Evolutionary conservation across 768 basidiomycete genomes (phyloP).

Genomic region (Russula sp.): DNA sequence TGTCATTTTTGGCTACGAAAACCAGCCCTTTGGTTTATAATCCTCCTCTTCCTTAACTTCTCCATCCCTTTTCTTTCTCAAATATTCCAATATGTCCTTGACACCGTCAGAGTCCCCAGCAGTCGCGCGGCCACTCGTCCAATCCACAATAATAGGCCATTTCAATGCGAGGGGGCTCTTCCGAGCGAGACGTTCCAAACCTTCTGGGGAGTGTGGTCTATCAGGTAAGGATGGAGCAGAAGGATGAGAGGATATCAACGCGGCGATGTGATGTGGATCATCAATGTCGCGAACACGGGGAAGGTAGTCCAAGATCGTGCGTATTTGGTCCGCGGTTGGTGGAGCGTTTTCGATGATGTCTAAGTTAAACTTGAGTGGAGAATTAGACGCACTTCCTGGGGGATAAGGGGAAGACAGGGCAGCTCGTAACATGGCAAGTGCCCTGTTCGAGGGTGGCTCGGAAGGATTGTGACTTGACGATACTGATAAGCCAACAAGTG

Average conservation of each 20-base stretch:
- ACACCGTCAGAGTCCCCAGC: slow-evolving; percentile 67
- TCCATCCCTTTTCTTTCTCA: slow-evolving; percentile 62
- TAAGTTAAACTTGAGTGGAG: slow-evolving; percentile 61
- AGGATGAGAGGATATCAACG: slow-evolving; percentile 60
- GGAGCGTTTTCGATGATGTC: slow-evolving; percentile 58
- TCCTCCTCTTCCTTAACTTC: slow-evolving; percentile 42
- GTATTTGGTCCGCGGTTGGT: slow-evolving; percentile 63
- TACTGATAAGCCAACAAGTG: neutral
- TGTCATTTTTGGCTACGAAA: neutral
- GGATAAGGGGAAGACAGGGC: slow-evolving; percentile 60
- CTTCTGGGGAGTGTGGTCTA: slow-evolving; percentile 36
- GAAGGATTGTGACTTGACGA: slow-evolving; percentile 50
- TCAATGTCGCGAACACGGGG: slow-evolving; percentile 28
- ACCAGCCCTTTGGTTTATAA: slow-evolving; percentile 39
- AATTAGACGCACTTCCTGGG: slow-evolving; percentile 34
- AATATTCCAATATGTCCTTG: slow-evolving; percentile 52
- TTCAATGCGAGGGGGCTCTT: slow-evolving; percentile 55
- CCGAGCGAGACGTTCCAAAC: slow-evolving; percentile 42
- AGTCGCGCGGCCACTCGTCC: slow-evolving; percentile 56
- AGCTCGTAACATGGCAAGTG: slow-evolving; percentile 50
- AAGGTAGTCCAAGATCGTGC: slow-evolving; percentile 58
- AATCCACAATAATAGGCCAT: slow-evolving; percentile 79
- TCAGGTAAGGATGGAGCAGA: slow-evolving; percentile 31
- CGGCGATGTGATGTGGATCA: slow-evolving; percentile 25
- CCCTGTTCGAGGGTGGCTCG: slow-evolving; percentile 57